A percentile compares a stretch with the other conserved stretches of the same genome.
Conservation (phyloP, 2,329 filamentous ascomycete species). For the Chaetomium olivaceum region DNA sequence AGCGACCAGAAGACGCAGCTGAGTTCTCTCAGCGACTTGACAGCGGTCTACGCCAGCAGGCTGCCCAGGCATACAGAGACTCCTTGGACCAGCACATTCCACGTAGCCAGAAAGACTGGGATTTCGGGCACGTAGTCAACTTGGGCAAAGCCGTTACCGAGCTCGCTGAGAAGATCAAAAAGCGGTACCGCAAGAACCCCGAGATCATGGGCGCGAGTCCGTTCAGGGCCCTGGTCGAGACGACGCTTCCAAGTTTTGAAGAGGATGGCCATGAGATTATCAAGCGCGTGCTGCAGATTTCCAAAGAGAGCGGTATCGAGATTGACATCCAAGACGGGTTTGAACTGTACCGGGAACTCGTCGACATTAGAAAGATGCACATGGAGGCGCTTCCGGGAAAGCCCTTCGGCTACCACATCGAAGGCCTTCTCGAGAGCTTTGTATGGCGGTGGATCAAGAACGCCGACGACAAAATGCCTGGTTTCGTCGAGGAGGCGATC, state of each 20-base stretch:
- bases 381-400: constrained; percentile 68
- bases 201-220: constrained; percentile 76
- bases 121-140: constrained; percentile 86
- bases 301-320: constrained; percentile 68
- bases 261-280: constrained; percentile 86
- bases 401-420: constrained; percentile 84
- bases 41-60: constrained; percentile 72
- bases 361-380: constrained; percentile 81
- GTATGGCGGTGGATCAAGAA: constrained; percentile 93
- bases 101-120: constrained; percentile 77
- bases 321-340: constrained; percentile 91
- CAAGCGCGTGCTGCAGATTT: constrained; percentile 72
- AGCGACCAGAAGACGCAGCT: constrained; percentile 67
- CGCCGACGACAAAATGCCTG: constrained; percentile 75
- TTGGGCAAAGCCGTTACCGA: constrained; percentile 84
- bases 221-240: constrained; percentile 72
- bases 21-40: constrained; percentile 71
- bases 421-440: constrained; percentile 82
- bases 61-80: constrained; percentile 74
- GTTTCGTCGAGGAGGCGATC: constrained; percentile 86
- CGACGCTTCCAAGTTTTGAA: constrained; percentile 86
- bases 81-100: constrained; percentile 81
- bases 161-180: constrained; percentile 84
- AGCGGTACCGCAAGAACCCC: constrained; percentile 84
- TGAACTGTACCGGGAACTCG: constrained; percentile 84